Conservation (phyloP, 2,329 filamentous ascomycete species). For the Tolypocladium album region DNA sequence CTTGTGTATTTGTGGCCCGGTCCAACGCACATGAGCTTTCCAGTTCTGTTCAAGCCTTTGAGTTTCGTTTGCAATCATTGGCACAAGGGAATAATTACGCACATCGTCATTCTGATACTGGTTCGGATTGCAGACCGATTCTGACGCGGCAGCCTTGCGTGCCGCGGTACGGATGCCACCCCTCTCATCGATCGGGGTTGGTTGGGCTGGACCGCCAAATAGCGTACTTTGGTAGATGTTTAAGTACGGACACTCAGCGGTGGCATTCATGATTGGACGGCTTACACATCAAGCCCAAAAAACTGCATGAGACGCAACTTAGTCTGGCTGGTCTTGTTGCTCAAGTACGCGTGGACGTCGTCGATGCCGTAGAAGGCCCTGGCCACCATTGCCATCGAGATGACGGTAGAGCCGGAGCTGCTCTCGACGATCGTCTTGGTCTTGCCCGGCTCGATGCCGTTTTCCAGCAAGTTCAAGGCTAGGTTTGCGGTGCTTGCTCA, state of each 20-base stretch:
- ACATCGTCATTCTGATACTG: slow-evolving; percentile 23
- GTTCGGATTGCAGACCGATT: slow-evolving; percentile 18
- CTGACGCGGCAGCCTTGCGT: slow-evolving; percentile 16
- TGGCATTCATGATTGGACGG: neutral
- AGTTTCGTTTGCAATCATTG: neutral
- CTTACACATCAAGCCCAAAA: slow-evolving; percentile 22
- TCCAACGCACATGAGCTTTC: slow-evolving; percentile 46
- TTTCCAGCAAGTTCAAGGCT: slow-evolving; percentile 37
- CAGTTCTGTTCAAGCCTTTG: slow-evolving; percentile 28
- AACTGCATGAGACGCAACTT: slow-evolving; percentile 21
- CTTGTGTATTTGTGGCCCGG: slow-evolving; percentile 44
- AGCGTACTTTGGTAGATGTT: slow-evolving; percentile 14
- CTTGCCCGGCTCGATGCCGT: slow-evolving; percentile 28
- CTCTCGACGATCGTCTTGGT: slow-evolving; percentile 47
- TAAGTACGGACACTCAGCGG: neutral
- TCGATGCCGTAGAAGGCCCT: slow-evolving; percentile 25
- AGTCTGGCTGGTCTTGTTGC: slow-evolving; percentile 34
- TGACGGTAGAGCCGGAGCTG: slow-evolving; percentile 51
- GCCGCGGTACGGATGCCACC: slow-evolving; percentile 20
- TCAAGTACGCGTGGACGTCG: slow-evolving; percentile 29
- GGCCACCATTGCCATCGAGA: slow-evolving; percentile 38
- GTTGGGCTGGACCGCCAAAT: slow-evolving; percentile 21
- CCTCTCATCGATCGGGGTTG: slow-evolving; percentile 18
- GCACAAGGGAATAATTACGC: neutral
- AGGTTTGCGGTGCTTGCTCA: neutral